Evolutionary conservation across 2,329 filamentous ascomycete species (phyloP), one percentile per base, ranked within the genome.

Genomic region (Thyridium curvatum): DNA sequence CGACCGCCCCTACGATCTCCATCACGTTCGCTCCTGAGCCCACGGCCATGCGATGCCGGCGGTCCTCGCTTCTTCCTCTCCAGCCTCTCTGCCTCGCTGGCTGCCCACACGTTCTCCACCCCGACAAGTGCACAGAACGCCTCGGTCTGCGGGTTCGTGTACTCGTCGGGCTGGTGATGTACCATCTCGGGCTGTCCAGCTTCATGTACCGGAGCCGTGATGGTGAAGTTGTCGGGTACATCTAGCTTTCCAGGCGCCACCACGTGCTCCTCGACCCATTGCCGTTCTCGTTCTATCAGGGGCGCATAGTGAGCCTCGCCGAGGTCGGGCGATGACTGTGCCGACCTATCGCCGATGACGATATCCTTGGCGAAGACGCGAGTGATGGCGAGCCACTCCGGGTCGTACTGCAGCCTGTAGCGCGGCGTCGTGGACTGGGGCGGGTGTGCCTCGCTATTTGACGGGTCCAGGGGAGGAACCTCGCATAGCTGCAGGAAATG

Each of bases 361-460:
- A 93, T 69, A 31, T 78, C 71, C 3, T 68, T 51, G 31, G 85
- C 78, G 54, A 97, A 94, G 8, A 81, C 83, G 32, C 91, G 84
- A 12, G 83, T 90, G 46, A 98, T 96, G 32, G 93, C 85, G 8
- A 98, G 79, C 91, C 91, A 98, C 64, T 98, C 93, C 10, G 82
- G 79, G 59, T 98, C 93, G 56, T 98, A 97, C 35, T 80, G 68
- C 1, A 96, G 70, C 10, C 65, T 68, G 48, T 79, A 74, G 1
- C 79, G 79, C 2, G 67, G 61, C 12, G 30, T 21, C 17, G 16
- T 34, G 30, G 21, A 30, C 32, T 32, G 35, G 17, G 38, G 37
- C 16, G 4, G 53, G 49, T 32, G 46, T 47, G 37, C 53, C 38
- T 45, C 35, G 12, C 47, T 37, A 3, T 56, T 21, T 13, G 59